Conservation (phyloP, 2,329 filamentous ascomycete species). For the Elsinoe perseae region DNA sequence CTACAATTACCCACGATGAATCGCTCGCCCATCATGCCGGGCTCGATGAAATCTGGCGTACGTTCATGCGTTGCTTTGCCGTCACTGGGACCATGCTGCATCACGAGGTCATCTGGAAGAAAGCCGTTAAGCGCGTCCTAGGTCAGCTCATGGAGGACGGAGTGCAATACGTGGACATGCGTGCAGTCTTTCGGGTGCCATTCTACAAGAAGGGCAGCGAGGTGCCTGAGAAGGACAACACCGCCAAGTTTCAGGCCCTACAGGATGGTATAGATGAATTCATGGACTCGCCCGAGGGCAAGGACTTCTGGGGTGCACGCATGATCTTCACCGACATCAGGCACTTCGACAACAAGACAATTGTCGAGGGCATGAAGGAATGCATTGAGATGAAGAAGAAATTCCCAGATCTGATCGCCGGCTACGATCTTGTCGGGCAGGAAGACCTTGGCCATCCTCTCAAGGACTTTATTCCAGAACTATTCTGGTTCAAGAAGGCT, state of each 20-base stretch:
- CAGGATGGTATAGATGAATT: constrained; percentile 73
- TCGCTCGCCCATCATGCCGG: constrained; percentile 74
- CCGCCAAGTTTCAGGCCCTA: constrained; percentile 62
- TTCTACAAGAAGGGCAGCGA: constrained; percentile 61
- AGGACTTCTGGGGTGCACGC: constrained; percentile 73
- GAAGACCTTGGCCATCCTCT: constrained; percentile 74
- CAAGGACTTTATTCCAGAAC: constrained; percentile 66
- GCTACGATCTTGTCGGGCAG: constrained; percentile 84
- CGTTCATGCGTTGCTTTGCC: constrained; percentile 72
- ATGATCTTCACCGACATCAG: constrained; percentile 80
- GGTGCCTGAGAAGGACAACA: constrained; percentile 57
- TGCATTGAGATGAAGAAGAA: constrained; percentile 75
- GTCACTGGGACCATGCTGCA: constrained; percentile 68
- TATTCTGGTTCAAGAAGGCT: constrained; percentile 89
- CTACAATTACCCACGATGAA: constrained; percentile 63
- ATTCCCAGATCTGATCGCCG: constrained; percentile 71
- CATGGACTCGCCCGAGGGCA: constrained; percentile 60
- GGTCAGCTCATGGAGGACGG: constrained; percentile 68
- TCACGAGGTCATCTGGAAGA: constrained; percentile 83
- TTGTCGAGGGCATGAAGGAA: constrained; percentile 73
- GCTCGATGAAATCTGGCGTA: constrained; percentile 73
- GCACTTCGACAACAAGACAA: constrained; percentile 51
- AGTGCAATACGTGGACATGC: constrained; percentile 75
- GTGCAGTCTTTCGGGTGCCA: constrained; percentile 63
- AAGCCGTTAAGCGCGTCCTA: constrained; percentile 66